Evolutionary conservation across 78 protist species (phyloP), one percentile per base, ranked within the genome.

Genomic region (Guillardia theta): DNA sequence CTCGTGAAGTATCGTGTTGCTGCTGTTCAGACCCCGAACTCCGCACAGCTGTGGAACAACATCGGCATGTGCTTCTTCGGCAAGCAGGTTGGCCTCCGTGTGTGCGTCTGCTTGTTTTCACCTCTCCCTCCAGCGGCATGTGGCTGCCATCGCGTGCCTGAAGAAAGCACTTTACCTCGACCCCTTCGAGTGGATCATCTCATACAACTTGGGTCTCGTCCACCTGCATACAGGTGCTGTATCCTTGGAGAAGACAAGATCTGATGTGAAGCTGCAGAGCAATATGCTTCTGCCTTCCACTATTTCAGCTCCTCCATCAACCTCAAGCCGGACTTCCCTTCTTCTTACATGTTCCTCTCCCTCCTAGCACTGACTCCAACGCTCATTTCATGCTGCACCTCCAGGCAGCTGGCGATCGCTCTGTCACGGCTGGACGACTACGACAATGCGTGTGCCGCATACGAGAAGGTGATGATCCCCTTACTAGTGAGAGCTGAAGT

Each of bases 1-100:
- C 97, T 98, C 24, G 44, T 78, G 83, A 96, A 96, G 92, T 97
- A 97, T 76, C 78, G 99, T 27, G 43, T 96, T 48, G 97, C 96
- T 12, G 98, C 96, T 15, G 95, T 93, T 21, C 80, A 19, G 37
- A 95, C 90, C 44, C 97, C 95, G 18, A 94, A 96, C 76, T 90
- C 95, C 8, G 95, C 97, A 19, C 97, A 97, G 87, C 96, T 98
- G 37, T 98, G 99, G 99, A 98, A 98, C 95, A 98, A 98, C 96
- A 48, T 98, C 27, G 99, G 98, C 47, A 96, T 98, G 98, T 97
- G 98, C 95, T 98, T 97, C 92, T 96, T 90, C 48, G 48, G 95
- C 76, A 92, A 62, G 80, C 80, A 64, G 78, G 78, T 22, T 39
- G 30, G 15, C 58, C 10, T 50, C 58, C 70, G 6, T 58, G 70